Conservation (phyloP, 31 red algal species). For the Asparagopsis taxiformis region DNA sequence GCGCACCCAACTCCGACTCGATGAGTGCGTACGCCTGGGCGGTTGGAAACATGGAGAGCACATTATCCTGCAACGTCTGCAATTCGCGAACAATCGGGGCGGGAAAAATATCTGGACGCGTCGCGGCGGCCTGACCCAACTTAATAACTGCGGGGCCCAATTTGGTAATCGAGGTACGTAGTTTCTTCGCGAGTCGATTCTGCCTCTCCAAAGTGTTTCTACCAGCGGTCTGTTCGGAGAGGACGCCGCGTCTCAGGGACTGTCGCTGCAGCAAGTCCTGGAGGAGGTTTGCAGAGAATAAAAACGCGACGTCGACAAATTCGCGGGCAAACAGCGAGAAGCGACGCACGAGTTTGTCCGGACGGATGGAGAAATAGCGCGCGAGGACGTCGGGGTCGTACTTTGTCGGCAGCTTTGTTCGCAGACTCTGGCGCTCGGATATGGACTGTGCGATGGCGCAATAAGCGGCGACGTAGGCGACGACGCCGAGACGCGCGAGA, state of each 20-base stretch:
- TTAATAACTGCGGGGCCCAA: slow-evolving; percentile 85
- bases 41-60: slow-evolving; percentile 43
- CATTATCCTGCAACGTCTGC: slow-evolving; percentile 69
- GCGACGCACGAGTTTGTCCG: slow-evolving; percentile 33
- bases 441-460: slow-evolving; percentile 35
- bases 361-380: slow-evolving; percentile 44
- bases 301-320: slow-evolving; percentile 8
- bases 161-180: slow-evolving; percentile 58
- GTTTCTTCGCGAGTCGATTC: slow-evolving; percentile 24
- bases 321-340: slow-evolving; percentile 36
- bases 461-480: slow-evolving; percentile 22
- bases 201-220: too few species aligned
- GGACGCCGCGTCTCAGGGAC: too few species aligned
- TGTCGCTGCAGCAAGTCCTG: slow-evolving; percentile 10
- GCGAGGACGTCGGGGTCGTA: slow-evolving; percentile 46
- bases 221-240: too few species aligned
- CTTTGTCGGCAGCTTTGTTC: slow-evolving; percentile 27
- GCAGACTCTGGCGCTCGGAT: slow-evolving; percentile 27
- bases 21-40: slow-evolving; percentile 58
- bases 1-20: slow-evolving; percentile 41
- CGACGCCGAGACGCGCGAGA: slow-evolving; percentile 18
- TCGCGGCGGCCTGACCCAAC: slow-evolving; percentile 69
- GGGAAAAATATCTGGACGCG: slow-evolving; percentile 75
- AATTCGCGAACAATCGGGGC: slow-evolving; percentile 46
- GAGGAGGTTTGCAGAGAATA: neutral